Evolutionary conservation across 257 asterid species (phyloP).

Genomic region (Rehmannia glutinosa): DNA sequence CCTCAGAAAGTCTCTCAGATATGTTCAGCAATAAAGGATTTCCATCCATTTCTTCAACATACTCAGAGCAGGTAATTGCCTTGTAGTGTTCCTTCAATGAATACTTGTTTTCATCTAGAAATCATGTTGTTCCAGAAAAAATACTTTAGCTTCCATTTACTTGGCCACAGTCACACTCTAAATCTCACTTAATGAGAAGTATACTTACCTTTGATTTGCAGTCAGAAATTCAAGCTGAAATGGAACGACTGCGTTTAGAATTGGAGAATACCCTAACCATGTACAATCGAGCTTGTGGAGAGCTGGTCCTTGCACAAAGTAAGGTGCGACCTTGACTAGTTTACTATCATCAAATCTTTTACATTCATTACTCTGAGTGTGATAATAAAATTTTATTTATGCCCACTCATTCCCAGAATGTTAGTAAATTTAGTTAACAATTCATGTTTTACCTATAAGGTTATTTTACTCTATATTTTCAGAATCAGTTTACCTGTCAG

Average conservation of each 20-base stretch:
- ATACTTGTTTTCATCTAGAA: conserved; percentile 9
- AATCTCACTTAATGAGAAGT: conserved; percentile 12
- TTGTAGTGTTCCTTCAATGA: conserved; percentile 10
- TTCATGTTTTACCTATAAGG: not conserved
- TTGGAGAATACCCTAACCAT: conserved; percentile 47
- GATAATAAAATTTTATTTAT: not conserved
- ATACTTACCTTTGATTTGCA: conserved; percentile 24
- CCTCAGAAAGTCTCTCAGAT: conserved; percentile 26
- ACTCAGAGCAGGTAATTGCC: conserved; percentile 47
- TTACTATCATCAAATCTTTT: not conserved
- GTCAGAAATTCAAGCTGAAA: conserved; percentile 53
- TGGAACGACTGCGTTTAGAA: conserved; percentile 56
- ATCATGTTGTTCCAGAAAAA: conserved; percentile 5
- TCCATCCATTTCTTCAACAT: conserved; percentile 26
- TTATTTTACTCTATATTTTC: not conserved
- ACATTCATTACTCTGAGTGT: not conserved
- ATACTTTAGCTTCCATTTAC: not conserved
- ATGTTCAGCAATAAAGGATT: conserved; percentile 19
- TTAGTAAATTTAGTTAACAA: not conserved
- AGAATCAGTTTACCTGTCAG: not conserved
- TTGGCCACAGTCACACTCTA: not conserved
- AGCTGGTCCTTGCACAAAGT: conserved; percentile 54
- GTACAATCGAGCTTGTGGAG: conserved; percentile 73
- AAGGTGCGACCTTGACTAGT: conserved; percentile 43
- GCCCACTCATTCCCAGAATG: not conserved